A percentile compares a stretch with the other conserved stretches of the same genome.
These are phyloP conservation scores for Penicillium griseofulvum DNA, from an alignment of 2,329 filamentous ascomycete species.

Conservation along the genomic window DNA sequence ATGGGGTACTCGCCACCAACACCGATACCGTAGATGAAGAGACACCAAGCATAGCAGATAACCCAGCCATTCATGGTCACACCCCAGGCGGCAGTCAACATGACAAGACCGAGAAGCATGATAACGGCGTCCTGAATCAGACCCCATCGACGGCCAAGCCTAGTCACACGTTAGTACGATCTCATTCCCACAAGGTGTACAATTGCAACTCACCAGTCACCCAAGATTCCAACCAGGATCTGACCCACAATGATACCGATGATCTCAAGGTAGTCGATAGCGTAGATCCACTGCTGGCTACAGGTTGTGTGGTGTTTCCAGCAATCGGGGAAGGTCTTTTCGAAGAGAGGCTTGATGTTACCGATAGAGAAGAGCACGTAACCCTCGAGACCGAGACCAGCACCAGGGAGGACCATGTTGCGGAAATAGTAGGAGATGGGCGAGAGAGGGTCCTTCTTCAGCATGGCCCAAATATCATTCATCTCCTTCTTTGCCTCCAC, in stretches of 20 bases:
- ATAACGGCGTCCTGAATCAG: slow-evolving; percentile 91
- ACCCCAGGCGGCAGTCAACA: slow-evolving; percentile 91
- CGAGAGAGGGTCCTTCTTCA: slow-evolving; percentile 80
- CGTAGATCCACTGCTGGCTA: slow-evolving; percentile 73
- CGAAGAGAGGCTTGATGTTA: slow-evolving; percentile 80
- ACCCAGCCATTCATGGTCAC: slow-evolving; percentile 87
- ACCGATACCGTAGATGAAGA: slow-evolving; percentile 81
- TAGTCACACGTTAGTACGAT: slow-evolving; percentile 31
- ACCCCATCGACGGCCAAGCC: slow-evolving; percentile 89
- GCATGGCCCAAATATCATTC: slow-evolving; percentile 67
- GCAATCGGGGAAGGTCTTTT: slow-evolving; percentile 71
- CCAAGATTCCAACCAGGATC: slow-evolving; percentile 76
- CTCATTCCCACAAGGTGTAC: neutral
- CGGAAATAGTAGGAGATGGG: slow-evolving; percentile 83
- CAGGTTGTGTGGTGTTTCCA: slow-evolving; percentile 70
- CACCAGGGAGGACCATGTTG: slow-evolving; percentile 88
- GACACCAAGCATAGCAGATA: slow-evolving; percentile 91
- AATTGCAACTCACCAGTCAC: slow-evolving; percentile 56
- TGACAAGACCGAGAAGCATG: slow-evolving; percentile 90
- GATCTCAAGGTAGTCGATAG: slow-evolving; percentile 89
- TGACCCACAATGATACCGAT: slow-evolving; percentile 94
- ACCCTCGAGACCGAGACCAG: slow-evolving; percentile 86
- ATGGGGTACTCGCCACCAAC: slow-evolving; percentile 85
- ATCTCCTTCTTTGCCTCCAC: slow-evolving; percentile 69
- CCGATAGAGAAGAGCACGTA: slow-evolving; percentile 98